These are phyloP conservation scores for Aspergillus homomorphus DNA, from an alignment of 495 filamentous ascomycete genomes.

Conservation along the genomic window DNA sequence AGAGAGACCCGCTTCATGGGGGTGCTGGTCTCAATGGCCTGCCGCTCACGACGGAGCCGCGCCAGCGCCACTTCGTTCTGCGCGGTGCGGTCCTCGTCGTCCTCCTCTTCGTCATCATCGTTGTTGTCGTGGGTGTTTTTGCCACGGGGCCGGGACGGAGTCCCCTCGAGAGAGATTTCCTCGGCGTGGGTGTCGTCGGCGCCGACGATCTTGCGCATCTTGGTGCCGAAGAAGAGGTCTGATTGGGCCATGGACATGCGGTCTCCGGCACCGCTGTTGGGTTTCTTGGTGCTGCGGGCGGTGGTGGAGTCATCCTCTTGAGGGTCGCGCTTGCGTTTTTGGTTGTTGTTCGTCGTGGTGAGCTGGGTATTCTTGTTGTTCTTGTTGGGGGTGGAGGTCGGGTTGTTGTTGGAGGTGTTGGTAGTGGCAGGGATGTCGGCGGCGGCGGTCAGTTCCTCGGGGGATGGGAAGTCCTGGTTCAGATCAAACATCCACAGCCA, in stretches of 20 bases:
- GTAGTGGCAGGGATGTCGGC: constrained; percentile 17
- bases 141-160: constrained; percentile 27
- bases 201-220: constrained; percentile 50
- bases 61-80: constrained; percentile 32
- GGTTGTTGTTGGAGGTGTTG: constrained; percentile 20
- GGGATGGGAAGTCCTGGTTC: constrained; percentile 60
- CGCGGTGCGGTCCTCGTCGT: constrained; percentile 33
- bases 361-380: constrained; percentile 42
- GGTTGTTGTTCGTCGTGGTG: constrained; percentile 25
- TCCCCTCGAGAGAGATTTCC: constrained; percentile 45
- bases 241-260: constrained; percentile 56
- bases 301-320: constrained; percentile 34
- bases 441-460: constrained; percentile 26
- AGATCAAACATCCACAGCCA: constrained; percentile 96
- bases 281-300: constrained; percentile 36
- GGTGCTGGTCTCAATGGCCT: constrained; percentile 34
- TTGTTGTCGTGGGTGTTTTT: constrained; percentile 42
- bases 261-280: constrained; percentile 57
- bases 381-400: constrained; percentile 21
- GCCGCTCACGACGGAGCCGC: constrained; percentile 32
- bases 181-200: constrained; percentile 39
- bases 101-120: constrained; percentile 48
- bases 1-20: constrained; percentile 24
- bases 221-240: constrained; percentile 55
- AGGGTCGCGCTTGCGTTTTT: constrained; percentile 47